Conservation (phyloP, 1,284 basidiomycete species). For the Ceratorhiza oryzae-sativae region DNA sequence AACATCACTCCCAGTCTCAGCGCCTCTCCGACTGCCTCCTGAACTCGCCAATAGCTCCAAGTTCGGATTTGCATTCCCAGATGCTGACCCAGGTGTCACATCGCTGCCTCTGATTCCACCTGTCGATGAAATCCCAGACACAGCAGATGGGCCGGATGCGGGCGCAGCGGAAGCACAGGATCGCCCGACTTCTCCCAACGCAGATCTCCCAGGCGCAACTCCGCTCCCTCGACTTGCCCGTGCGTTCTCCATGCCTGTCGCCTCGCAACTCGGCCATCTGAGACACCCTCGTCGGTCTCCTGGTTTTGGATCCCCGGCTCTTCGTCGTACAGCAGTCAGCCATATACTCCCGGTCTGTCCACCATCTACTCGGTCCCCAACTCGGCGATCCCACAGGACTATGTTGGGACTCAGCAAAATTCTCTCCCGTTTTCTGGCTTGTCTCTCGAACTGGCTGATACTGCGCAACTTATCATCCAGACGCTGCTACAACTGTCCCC, state of each 20-base stretch:
- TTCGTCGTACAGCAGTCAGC: conserved; percentile 2
- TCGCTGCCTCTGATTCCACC: conserved; percentile 1
- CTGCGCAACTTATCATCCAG: conserved; percentile 85
- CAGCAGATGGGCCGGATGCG: background rate
- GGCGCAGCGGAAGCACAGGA: conserved; percentile 34
- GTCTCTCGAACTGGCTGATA: conserved; percentile 81
- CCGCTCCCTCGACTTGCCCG: conserved; percentile 63
- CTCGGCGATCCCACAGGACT: conserved; percentile 1
- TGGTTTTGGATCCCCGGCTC: conserved; percentile 23
- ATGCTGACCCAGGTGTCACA: conserved; percentile 1
- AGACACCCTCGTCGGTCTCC: conserved; percentile 6
- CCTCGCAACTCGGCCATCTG: conserved; percentile 61
- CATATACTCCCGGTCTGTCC: conserved; percentile 33
- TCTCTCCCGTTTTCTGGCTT: conserved; percentile 40
- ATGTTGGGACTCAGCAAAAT: conserved; percentile 44
- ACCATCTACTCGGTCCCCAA: background rate
- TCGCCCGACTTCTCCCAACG: conserved; percentile 37
- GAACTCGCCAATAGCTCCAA: conserved; percentile 32
- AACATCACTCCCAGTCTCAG: conserved; percentile 23
- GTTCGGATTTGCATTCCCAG: conserved; percentile 26
- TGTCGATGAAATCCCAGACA: background rate
- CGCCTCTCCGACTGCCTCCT: conserved; percentile 15
- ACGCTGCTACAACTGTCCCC: conserved; percentile 88
- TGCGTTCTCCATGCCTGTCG: conserved; percentile 73
- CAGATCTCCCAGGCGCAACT: conserved; percentile 29